Evolutionary conservation across 768 basidiomycete species (phyloP).

Genomic region (Podaxis pistillaris): DNA sequence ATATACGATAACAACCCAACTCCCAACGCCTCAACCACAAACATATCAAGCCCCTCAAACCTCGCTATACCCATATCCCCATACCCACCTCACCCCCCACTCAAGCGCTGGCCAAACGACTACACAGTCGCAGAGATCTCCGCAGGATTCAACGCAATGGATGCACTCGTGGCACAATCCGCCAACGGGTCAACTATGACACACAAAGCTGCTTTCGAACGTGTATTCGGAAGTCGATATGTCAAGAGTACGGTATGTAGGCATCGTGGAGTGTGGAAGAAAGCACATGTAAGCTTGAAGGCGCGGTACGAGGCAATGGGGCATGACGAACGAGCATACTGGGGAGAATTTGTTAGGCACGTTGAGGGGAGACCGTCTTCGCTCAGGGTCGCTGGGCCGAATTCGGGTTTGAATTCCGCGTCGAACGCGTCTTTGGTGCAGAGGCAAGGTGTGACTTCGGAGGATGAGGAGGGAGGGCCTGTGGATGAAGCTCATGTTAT

Average conservation of each 20-base stretch:
- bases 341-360: conserved; percentile 67
- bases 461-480: conserved; percentile 19
- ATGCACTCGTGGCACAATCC: conserved; percentile 35
- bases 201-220: conserved; percentile 67
- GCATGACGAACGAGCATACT: conserved; percentile 55
- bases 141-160: conserved; percentile 55
- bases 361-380: conserved; percentile 50
- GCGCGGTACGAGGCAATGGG: conserved; percentile 56
- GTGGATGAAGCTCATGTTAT: conserved; percentile 22
- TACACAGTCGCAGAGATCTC: conserved; percentile 69
- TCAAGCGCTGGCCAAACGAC: conserved; percentile 78
- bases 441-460: conserved; percentile 19
- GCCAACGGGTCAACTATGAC: conserved; percentile 45
- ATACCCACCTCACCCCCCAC: conserved; percentile 60
- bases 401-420: conserved; percentile 8
- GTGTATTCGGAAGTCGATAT: conserved; percentile 68
- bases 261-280: conserved; percentile 66
- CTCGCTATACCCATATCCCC: conserved; percentile 14
- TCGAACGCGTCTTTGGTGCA: conserved; percentile 13
- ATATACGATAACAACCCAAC: conserved; percentile 16
- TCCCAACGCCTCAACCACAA: conserved; percentile 16
- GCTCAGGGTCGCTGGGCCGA: conserved; percentile 21
- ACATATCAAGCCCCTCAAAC: conserved; percentile 20
- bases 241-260: conserved; percentile 75
- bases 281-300: conserved; percentile 46